phyloP scores from a whole-genome alignment of 2,329 filamentous ascomycete genomes.

The Alternaria atra region DNA sequence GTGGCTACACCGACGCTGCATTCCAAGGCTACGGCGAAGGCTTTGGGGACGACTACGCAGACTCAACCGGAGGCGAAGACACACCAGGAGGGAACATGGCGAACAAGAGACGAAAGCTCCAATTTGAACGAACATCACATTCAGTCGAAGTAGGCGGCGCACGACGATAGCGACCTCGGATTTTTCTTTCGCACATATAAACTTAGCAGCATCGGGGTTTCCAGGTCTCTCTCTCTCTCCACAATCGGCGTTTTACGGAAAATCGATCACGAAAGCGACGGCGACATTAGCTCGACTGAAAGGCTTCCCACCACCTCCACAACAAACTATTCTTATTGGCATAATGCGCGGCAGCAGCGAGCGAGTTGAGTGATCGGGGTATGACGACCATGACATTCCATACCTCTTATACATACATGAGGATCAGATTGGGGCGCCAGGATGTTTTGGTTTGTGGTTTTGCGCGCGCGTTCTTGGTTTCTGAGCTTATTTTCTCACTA shows the following conservation, averaged over 20 bases:
- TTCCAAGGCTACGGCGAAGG: constrained; percentile 79
- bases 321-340: constrained; percentile 16
- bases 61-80: constrained; percentile 77
- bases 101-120: constrained; percentile 47
- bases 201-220: constrained; percentile 21
- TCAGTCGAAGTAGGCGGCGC: constrained; percentile 48
- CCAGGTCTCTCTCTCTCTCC: constrained; percentile 12
- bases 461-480: neutral
- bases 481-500: constrained; percentile 3
- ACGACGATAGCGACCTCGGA: constrained; percentile 38
- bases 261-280: constrained; percentile 17
- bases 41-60: constrained; percentile 72
- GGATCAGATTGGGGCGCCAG: constrained; percentile 16
- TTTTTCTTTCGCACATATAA: constrained; percentile 19
- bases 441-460: constrained; percentile 18
- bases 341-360: constrained; percentile 19
- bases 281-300: constrained; percentile 3
- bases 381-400: constrained; percentile 21
- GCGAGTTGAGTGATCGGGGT: constrained; percentile 3
- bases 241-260: constrained; percentile 17
- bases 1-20: constrained; percentile 77
- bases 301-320: constrained; percentile 2
- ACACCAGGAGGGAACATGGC: constrained; percentile 52
- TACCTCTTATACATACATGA: constrained; percentile 19
- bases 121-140: constrained; percentile 47